A percentile compares a stretch with the other conserved stretches of the same genome.
Conservation (phyloP, 208 protist species). For the Entamoeba histolytica region DNA sequence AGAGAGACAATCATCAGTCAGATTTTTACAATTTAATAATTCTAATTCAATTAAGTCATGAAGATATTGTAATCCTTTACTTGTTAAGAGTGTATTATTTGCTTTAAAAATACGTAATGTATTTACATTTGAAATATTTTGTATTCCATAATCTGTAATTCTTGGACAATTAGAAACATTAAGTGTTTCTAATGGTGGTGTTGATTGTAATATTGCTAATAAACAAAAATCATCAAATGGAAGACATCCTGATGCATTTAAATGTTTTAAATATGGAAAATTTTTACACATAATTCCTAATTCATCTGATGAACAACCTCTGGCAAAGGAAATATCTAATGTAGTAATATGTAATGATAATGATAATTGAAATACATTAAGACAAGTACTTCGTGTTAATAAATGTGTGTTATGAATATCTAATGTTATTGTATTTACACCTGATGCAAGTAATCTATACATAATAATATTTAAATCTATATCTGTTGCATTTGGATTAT, state of each 20-base stretch:
- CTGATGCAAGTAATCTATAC: background rate
- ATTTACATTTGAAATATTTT: background rate
- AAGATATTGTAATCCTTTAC: background rate
- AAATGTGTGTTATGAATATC: background rate
- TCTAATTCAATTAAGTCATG: background rate
- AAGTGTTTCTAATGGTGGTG: background rate
- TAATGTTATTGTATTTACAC: background rate
- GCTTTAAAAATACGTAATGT: background rate
- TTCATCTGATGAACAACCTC: background rate
- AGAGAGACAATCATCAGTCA: background rate
- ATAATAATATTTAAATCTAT: background rate
- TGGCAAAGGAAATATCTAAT: background rate
- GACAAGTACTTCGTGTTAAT: background rate
- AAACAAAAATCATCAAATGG: background rate
- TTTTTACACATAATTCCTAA: background rate
- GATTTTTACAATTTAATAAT: background rate
- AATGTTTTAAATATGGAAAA: background rate
- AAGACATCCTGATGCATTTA: background rate
- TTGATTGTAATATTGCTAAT: background rate
- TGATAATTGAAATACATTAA: background rate
- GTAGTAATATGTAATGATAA: background rate
- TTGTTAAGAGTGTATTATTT: background rate
- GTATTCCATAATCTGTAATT: background rate
- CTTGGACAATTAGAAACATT: background rate
- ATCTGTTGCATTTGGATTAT: background rate